A percentile compares a stretch with the other conserved stretches of the same genome.
These are phyloP conservation scores for Lepiota venenata DNA, from an alignment of 768 basidiomycete genomes.

Conservation along the genomic window DNA sequence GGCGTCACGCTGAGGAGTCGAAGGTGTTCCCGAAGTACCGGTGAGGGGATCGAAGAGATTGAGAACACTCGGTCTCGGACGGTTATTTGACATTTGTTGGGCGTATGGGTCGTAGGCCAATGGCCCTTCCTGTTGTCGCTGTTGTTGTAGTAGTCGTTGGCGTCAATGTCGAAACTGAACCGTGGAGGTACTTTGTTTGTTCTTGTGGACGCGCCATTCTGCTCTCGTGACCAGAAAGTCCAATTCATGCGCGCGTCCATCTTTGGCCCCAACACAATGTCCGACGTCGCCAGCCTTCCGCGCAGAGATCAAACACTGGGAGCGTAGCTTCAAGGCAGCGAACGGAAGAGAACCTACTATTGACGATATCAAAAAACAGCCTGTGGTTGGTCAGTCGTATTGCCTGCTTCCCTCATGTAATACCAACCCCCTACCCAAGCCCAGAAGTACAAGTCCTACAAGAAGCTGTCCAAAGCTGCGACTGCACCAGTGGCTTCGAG, in stretches of 20 bases:
- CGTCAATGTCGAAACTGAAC: conserved; percentile 19
- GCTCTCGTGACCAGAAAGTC: conserved; percentile 3
- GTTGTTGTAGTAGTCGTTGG: neutral
- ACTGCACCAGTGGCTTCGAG: conserved; percentile 13
- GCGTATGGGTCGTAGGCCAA: neutral
- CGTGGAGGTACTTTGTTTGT: conserved; percentile 28
- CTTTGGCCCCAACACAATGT: conserved; percentile 23
- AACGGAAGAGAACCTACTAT: conserved; percentile 61
- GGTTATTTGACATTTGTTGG: conserved; percentile 24
- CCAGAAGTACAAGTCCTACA: conserved; percentile 80
- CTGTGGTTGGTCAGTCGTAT: conserved; percentile 53
- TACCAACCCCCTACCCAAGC: conserved; percentile 38
- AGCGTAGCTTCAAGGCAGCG: conserved; percentile 56
- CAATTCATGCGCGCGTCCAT: conserved; percentile 15
- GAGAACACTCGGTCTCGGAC: conserved; percentile 45
- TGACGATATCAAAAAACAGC: conserved; percentile 65
- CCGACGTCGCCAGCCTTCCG: conserved; percentile 50
- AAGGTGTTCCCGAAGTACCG: conserved; percentile 15
- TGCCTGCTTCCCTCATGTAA: conserved; percentile 5
- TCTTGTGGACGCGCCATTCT: conserved; percentile 33
- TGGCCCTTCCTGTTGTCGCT: neutral
- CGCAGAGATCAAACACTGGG: conserved; percentile 76
- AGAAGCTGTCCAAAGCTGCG: conserved; percentile 59
- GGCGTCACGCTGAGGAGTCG: conserved; percentile 19
- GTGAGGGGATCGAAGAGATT: conserved; percentile 49